Percentiles rank a stretch among this genome's conserved stretches.
These are phyloP conservation scores for Curvularia sp. DNA, from an alignment of 2,329 filamentous ascomycete genomes.

Conservation along the genomic window DNA sequence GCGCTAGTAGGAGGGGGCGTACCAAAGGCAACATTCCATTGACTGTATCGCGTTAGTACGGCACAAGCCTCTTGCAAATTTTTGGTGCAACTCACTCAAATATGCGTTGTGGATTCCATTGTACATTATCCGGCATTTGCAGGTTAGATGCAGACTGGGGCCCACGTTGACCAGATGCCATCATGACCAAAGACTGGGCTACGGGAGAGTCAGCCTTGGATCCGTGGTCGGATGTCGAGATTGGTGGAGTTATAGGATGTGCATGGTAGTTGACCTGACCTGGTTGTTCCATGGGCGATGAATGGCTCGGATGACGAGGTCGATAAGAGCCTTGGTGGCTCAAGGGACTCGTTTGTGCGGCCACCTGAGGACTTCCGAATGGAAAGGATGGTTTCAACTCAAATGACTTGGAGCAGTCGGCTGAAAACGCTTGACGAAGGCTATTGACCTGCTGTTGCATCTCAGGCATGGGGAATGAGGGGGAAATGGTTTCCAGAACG, in stretches of 20 bases:
- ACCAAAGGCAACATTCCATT: conserved; percentile 96
- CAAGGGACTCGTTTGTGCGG: conserved; percentile 68
- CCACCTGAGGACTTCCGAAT: conserved; percentile 76
- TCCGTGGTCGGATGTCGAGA: conserved; percentile 75
- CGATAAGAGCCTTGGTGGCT: conserved; percentile 59
- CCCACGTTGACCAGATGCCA: conserved; percentile 65
- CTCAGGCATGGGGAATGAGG: conserved; percentile 85
- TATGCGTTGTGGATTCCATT: conserved; percentile 86
- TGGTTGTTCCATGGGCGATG: conserved; percentile 60
- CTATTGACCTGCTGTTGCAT: conserved; percentile 90
- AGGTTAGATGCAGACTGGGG: conserved; percentile 61
- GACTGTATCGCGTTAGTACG: conserved; percentile 61
- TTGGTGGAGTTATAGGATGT: conserved; percentile 81
- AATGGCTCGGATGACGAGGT: conserved; percentile 58
- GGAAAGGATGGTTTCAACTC: conserved; percentile 88
- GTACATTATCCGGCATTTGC: conserved; percentile 67
- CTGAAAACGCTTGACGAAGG: conserved; percentile 88
- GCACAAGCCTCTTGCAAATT: not conserved
- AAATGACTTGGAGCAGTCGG: conserved; percentile 83
- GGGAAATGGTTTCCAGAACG: conserved; percentile 83
- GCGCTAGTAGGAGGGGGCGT: conserved; percentile 59
- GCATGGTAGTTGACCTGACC: conserved; percentile 69
- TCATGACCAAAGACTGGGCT: conserved; percentile 75
- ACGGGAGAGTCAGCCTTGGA: conserved; percentile 78
- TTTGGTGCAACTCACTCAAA: conserved; percentile 76